Evolutionary conservation across 148 eudicot genomes (phyloP), one percentile per base, ranked within the genome.

Genomic region (Diospyros lotus): DNA sequence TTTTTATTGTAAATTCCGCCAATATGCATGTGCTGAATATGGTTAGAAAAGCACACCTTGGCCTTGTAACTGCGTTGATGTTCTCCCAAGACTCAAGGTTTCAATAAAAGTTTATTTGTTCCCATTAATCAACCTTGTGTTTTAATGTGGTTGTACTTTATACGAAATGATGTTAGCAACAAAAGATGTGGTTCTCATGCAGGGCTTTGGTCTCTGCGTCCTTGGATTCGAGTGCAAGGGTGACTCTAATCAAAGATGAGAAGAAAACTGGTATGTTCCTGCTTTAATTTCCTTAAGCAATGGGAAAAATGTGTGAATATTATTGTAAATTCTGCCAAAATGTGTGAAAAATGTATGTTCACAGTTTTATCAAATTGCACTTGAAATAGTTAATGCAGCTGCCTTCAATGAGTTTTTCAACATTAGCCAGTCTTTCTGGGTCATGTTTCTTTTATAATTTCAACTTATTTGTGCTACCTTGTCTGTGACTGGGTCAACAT

Each of bases 141-240:
- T 41, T 15, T n/a, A 54, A 4, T 40, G 5, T 62, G n/a, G 67
- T 46, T 54, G 42, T 14, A 53, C 17, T 14, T 46, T 80, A 53
- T 58, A 17, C 18, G 62, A 63, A 48, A 72, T 77, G 42, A 51
- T 70, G 10, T 80, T 78, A 55, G 63, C 58, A 4, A 5, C n/a
- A 1, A 67, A 14, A 13, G 40, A 58, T 52, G 41, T 58, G 58
- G 11, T 50, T 65, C 79, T 59, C 66, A 13, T 79, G 48, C 87
- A 95, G 98, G 87, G 89, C 92, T 62, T 80, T 95, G 90, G 75
- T 82, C 65, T 94, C 98, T 43, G 89, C 86, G 75, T 92, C 98
- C 73, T 60, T 92, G 84, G 98, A 92, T 88, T 81, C 98, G 78
- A 92, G 97, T 74, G 91, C 83, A 43, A 90, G 96, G 84, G 97